Base-by-base conservation (phyloP, 1,284 basidiomycete species). In the Volvariella surrecta region DNA sequence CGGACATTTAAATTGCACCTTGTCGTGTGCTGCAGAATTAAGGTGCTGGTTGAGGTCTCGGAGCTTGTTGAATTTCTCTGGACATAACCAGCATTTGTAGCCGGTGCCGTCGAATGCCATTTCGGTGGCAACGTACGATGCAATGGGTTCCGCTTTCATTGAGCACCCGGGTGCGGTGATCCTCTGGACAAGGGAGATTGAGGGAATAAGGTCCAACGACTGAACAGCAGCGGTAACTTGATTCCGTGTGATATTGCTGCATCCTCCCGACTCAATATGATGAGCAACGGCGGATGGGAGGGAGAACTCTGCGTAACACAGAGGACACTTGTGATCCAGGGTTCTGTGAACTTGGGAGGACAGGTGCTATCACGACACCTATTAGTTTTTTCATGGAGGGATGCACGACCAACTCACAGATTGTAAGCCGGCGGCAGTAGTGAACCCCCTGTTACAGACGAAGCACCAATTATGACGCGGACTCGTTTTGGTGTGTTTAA, bases 71-170 rank as follows among this genome's bases (percentile, higher is more conserved):
- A 67, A 71, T 13, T 44, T 50, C 11, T 48, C 51, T 19, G 57
- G 51, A 49, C 68, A 72, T 17, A 71, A 51, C 48, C 58, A 64
- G 52, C 68, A 71, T 47, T 63, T 59, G 50, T 65, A 71, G 4
- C 53, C 54, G n/a, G 34, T 48, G 16, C 66, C 65, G 48, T 70
- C 68, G 54, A 58, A 69, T 1, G 66, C 55, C 1, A 37, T 49
- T 28, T 61, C 52, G 15, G 61, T 62, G 7, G 66, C 65, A 19
- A 55, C 52, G 46, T 60, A 62, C 13, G 48, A 47, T 7, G 47
- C 50, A 13, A 46, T 21, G 7, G 50, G 37, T 4, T 47, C 38
- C 17, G 45, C 47, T 21, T 22, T 28, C n/a, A 40, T 32, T 35
- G 34, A 35, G 18, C 18, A 15, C 4, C 34, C 34, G 8, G n/a